Percentiles rank a stretch among this genome's conserved stretches.
Conservation (phyloP, 2,329 filamentous ascomycete genomes). For the Diaporthe vexans region DNA sequence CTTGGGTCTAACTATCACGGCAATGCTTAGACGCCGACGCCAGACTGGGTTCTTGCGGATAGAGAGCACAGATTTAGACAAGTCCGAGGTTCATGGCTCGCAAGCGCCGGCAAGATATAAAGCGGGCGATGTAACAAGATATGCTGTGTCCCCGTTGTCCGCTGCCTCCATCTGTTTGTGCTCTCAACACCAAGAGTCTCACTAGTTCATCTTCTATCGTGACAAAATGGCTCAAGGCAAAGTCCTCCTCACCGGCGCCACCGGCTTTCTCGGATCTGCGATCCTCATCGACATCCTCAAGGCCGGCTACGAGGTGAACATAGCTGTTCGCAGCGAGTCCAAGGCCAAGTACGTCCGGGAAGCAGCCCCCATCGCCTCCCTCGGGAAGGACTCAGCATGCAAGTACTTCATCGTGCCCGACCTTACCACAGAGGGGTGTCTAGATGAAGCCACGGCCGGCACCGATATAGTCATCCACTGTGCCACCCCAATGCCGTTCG, state of each 20-base stretch:
- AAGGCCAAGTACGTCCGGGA: slow-evolving; percentile 38
- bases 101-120: background rate
- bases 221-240: slow-evolving; percentile 33
- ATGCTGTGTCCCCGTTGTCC: background rate
- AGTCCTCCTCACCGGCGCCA: slow-evolving; percentile 46
- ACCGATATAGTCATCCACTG: slow-evolving; percentile 34
- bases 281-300: slow-evolving; percentile 45
- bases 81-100: background rate
- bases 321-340: slow-evolving; percentile 38
- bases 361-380: slow-evolving; percentile 27
- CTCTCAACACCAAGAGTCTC: background rate
- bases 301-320: slow-evolving; percentile 36
- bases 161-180: too few species aligned
- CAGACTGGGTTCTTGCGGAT: background rate
- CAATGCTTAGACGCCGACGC: background rate
- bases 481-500: slow-evolving; percentile 34
- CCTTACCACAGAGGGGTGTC: slow-evolving; percentile 22
- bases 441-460: slow-evolving; percentile 36
- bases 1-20: background rate
- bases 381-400: slow-evolving; percentile 35
- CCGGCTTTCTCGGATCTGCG: slow-evolving; percentile 45
- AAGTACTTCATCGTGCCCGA: slow-evolving; percentile 40
- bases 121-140: background rate
- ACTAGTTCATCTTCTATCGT: background rate
- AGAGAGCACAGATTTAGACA: background rate